Base-by-base conservation (phyloP, 805 yeast genomes). In the Metschnikowia amazonensis region DNA sequence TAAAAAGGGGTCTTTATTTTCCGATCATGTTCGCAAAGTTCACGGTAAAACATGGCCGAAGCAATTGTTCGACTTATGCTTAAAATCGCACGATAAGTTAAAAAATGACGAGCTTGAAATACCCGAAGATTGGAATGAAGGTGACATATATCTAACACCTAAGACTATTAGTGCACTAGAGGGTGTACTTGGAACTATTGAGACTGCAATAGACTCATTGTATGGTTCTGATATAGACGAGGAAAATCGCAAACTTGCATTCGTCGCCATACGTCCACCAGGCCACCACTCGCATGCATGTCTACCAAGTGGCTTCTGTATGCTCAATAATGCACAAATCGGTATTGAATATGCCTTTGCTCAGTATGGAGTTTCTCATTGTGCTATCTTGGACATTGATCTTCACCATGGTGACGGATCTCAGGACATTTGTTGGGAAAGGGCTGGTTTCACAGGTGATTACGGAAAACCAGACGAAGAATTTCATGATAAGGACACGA, bases 341-440 rank as follows among this genome's bases (percentile, higher is more conserved):
- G 88, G 85, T 2, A 80, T 85, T 21, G 90, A 86, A 57, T 87
- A 87, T 58, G 95, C 95, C 0, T 75, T 71, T 44, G 76, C 69
- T 35, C 61, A 69, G 6, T 78, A 84, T 55, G 80, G 72, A 1
- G 81, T 87, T 2, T 82, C 92, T 0, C 95, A 87, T 65, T 89
- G 89, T 14, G 89, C 84, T 0, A 84, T 87, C 16, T 64, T 87
- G 25, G 96, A 87, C 62, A 83, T 88, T 50, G 96, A 87, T 62
- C 70, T 87, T 34, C 96, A 87, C 59, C 96, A 87, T 59, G 96
- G 95, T 14, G 96, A 87, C 63, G 96, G 96, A 11, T 77, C 87
- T 5, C 95, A 88, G 56, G 95, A 87, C 61, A 83, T 87, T 23
- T 81, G 90, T 56, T 87, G 90, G 89, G 82, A 80, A 56, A 71